Base-by-base conservation (phyloP, 1,284 basidiomycete species). In the Cystobasidium pallidum region DNA sequence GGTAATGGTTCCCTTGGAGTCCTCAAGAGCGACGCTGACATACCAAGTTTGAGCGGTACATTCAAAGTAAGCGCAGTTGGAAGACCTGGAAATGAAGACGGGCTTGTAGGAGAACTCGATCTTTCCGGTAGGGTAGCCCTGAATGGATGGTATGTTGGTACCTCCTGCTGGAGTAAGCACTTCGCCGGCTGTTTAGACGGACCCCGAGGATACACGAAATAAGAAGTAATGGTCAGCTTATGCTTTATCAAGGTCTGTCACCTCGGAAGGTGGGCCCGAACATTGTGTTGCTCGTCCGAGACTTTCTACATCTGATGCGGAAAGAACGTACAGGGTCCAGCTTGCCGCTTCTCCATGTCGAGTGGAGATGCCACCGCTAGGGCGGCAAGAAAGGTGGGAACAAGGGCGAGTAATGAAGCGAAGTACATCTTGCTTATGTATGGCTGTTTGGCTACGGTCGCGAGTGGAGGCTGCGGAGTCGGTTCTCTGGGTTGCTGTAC, bases 41-140 rank as follows among this genome's bases (percentile, higher is more conserved):
- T 64, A 64, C 62, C 62, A 64, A 49, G 62, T 64, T 47, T 64
- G 45, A 24, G 62, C 62, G 10, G 62, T 64, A 28, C 62, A 64
- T n/a, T 28, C 62, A 21, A 51, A 64, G 45, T 64, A 64, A 11
- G 10, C 62, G 28, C 62, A 64, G 30, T 64, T 64, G 47, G 19
- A n/a, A n/a, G 24, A n/a, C 47, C 51, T 64, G 62, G 43, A 41
- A 21, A 64, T 64, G 47, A 51, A 64, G 26, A 64, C 62, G 32
- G 62, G 62, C 47, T 64, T 64, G 47, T 64, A 64, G 10, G 43
- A 51, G 62, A 64, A 64, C 28, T 64, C 21, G 62, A 64, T 64
- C n/a, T 64, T 64, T 30, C 45, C 62, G 26, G 62, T 64, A 21
- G 62, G 62, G 62, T 64, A 64, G n/a, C 62, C 62, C 26, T 64